Evolutionary conservation across 192 early-diverging fungal species (phyloP), one percentile per base, ranked within the genome.

Genomic region (Thoreauomyces humboldtii): DNA sequence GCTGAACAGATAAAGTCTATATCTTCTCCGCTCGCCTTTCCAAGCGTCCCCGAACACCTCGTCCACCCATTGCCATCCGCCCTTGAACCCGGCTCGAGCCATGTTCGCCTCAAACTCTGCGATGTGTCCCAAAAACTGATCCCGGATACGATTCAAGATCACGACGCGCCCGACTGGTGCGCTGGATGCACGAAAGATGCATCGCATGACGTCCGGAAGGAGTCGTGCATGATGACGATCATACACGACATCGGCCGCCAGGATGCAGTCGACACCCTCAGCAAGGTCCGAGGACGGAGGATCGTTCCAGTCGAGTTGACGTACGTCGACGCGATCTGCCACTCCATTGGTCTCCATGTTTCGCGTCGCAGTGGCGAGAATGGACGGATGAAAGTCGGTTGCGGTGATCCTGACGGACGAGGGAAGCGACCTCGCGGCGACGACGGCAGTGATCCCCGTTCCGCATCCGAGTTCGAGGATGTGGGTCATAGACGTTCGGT

Each of bases 191-290:
- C 29, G 14, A 46, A 46, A 47, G 22, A 66, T 42, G 6, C 21
- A 4, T 4, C 48, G 64, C 14, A 66, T 37, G 37, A 57, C 54
- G 12, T 57, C 27, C 7, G 64, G 64, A 5, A 66, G 36, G 15
- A 57, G 24, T 2, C 19, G 31, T 19, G 64, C 64, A 34, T 66
- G 64, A 19, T 57, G 25, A 11, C 27, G n/a, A 38, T 54, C 64
- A 25, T 66, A 66, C 3, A 66, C 51, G 3, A 66, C 64, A 43
- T 66, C 64, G 24, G 64, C 52, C 25, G 64, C 64, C 19, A 66
- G 28, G 6, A 66, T 41, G 37, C 27, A 25, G 54, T 57, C 48
- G 9, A 66, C 36, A 37, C 29, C 38, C 6, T 15, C 4, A 14
- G 38, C 22, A 14, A 33, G 17, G 14, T 47, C 14, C 9, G 17